Conservation (phyloP, 352 stramenopile genomes). For the Phytophthora chlamydospora region DNA sequence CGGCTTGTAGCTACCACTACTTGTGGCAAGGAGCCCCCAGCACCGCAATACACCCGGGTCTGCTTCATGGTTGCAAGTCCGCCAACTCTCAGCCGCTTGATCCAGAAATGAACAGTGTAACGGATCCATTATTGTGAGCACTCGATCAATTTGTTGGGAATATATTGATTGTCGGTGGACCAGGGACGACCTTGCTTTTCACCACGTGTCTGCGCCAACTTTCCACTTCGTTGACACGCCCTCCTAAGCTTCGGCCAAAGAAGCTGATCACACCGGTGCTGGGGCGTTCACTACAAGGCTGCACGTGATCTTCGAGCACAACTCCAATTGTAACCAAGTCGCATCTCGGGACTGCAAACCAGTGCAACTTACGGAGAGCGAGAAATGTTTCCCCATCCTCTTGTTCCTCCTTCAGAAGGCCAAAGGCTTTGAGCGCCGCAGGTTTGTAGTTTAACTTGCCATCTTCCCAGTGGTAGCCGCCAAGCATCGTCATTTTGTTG, state of each 20-base stretch:
- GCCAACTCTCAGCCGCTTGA: neutral
- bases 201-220: neutral
- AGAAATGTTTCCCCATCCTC: constrained; percentile 14
- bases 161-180: constrained; percentile 1
- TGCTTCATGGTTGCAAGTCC: constrained; percentile 11
- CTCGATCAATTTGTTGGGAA: constrained; percentile 7
- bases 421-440: constrained; percentile 22
- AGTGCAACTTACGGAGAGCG: constrained; percentile 23
- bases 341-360: constrained; percentile 14
- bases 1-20: neutral
- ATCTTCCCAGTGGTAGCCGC: constrained; percentile 20
- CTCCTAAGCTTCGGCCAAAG: constrained; percentile 13
- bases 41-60: constrained; percentile 5
- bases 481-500: constrained; percentile 34
- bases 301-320: constrained; percentile 8
- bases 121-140: neutral
- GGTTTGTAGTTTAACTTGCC: constrained; percentile 22
- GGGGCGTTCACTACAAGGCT: constrained; percentile 9
- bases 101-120: constrained; percentile 11
- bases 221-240: neutral
- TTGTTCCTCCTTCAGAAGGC: constrained; percentile 21
- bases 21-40: constrained; percentile 10
- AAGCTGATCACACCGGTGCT: constrained; percentile 10
- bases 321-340: constrained; percentile 20
- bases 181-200: constrained; percentile 1